phyloP scores from a whole-genome alignment of 2,329 filamentous ascomycete genomes.

The Pyrenochaeta sp. region DNA sequence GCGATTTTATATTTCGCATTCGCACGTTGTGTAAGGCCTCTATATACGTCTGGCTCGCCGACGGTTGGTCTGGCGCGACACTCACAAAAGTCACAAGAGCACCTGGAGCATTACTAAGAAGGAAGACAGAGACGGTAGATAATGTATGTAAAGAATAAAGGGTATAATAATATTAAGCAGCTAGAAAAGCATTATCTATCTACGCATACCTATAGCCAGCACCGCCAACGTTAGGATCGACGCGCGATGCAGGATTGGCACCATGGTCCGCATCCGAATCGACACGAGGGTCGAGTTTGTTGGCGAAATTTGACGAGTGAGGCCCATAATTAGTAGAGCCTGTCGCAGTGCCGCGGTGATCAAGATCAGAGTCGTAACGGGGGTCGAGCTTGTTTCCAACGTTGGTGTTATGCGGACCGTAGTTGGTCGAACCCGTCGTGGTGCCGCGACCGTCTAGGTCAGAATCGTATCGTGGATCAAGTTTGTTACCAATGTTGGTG shows the following conservation, averaged over 20 bases:
- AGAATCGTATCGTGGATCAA: constrained; percentile 43
- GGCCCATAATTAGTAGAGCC: constrained; percentile 41
- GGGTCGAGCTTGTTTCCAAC: constrained; percentile 41
- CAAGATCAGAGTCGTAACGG: constrained; percentile 32
- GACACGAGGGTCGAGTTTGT: constrained; percentile 45
- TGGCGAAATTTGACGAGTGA: constrained; percentile 40
- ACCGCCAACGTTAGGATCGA: constrained; percentile 12
- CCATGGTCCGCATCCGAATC: constrained; percentile 32
- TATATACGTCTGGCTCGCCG: too few relatives aligned
- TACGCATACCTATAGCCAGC: constrained; percentile 20
- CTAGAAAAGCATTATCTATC: constrained; percentile 15
- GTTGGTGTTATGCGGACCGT: constrained; percentile 39
- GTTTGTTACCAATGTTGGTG: constrained; percentile 43
- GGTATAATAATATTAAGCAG: constrained; percentile 24
- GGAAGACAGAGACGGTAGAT: neutral
- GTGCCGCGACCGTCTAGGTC: constrained; percentile 32
- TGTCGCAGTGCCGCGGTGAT: constrained; percentile 26
- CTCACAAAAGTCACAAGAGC: too few relatives aligned
- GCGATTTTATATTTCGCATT: too few relatives aligned
- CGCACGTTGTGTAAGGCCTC: too few relatives aligned
- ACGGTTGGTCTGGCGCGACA: too few relatives aligned
- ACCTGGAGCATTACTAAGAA: too few relatives aligned
- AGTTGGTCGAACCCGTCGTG: constrained; percentile 30
- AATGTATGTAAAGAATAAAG: constrained; percentile 3
- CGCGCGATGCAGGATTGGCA: constrained; percentile 16